Conservation (phyloP, 306 rosid genomes). For the Acacia melanoxylon region DNA sequence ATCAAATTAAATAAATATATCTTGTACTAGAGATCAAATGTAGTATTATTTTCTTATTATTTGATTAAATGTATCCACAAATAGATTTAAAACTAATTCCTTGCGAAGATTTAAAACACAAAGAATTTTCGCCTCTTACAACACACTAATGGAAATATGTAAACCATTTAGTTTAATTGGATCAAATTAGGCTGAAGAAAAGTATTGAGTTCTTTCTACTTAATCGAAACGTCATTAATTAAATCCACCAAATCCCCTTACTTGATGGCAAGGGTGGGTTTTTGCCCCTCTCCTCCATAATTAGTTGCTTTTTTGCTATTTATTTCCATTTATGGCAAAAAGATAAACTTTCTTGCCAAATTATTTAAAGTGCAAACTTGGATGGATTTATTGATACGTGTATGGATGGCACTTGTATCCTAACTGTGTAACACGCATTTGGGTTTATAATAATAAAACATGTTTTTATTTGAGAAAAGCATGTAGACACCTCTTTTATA, state of each 20-base stretch:
- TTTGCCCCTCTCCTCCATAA: neutral
- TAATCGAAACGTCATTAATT: neutral
- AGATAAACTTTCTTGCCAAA: neutral
- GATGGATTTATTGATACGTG: neutral
- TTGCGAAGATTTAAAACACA: too few species aligned
- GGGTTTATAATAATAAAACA: neutral
- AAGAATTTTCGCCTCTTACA: too few species aligned
- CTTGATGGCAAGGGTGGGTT: neutral
- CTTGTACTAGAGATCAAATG: too few species aligned
- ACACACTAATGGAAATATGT: too few species aligned
- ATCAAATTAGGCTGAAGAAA: too few species aligned
- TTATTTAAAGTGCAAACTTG: conserved; percentile 11
- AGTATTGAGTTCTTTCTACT: neutral
- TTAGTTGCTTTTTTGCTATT: neutral
- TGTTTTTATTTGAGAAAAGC: neutral
- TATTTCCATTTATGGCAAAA: neutral
- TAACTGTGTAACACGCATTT: neutral
- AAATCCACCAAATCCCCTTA: neutral
- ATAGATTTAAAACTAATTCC: too few species aligned
- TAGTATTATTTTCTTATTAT: too few species aligned
- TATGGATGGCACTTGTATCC: neutral
- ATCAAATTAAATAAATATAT: too few species aligned
- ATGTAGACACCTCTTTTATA: neutral
- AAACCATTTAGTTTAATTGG: neutral
- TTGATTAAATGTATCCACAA: too few species aligned